Evolutionary conservation across 768 basidiomycete genomes (phyloP), one percentile per base, ranked within the genome.

Genomic region (Termitomyces bulborhizus): DNA sequence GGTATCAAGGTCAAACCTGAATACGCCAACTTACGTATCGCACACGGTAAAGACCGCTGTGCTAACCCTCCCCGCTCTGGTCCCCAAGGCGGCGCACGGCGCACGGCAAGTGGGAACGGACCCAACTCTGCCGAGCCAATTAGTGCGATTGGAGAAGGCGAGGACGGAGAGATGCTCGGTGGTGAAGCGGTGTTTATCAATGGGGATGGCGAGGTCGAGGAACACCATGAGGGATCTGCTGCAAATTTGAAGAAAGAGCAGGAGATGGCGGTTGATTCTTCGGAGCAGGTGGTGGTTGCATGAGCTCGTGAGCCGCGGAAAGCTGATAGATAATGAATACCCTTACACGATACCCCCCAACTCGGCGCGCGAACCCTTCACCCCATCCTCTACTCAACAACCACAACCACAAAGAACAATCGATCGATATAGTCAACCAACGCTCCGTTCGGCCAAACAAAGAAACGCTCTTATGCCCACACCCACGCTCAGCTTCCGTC

Each of bases 1-100:
- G 88, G 86, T 7, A 82, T 97, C 71, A 96, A 96, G 81, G 83
- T 78, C 66, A 90, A 93, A 66, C 83, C 91, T 1, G 95, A 98
- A 66, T 98, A 98, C 66, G 77, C 83, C 16, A 86, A 86, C 68
- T 73, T 98, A 61, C 87, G 93, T 40, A 90, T 99, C 56, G 88
- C 93, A 15, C 94, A 95, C 70, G 94, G 95, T 57, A 98, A 97
- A 68, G 94, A 97, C 66, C 83, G 94, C 36, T 98, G 94, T 69
- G 95, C 93, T 31, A 95, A 95, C 70, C 86, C 92, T 34, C 93
- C 92, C 9, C 82, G 91, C 48, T 86, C 88, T 4, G 89, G 88
- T 32, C 86, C 87, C 15, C 88, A 89, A 65, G 88, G 88, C 53
- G 72, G 74, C 3, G 53, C 26, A 24, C 76, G 81, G 57, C 76